These are phyloP conservation scores for Neofusicoccum umdonicola DNA, from an alignment of 2,329 filamentous ascomycete genomes.

Conservation along the genomic window DNA sequence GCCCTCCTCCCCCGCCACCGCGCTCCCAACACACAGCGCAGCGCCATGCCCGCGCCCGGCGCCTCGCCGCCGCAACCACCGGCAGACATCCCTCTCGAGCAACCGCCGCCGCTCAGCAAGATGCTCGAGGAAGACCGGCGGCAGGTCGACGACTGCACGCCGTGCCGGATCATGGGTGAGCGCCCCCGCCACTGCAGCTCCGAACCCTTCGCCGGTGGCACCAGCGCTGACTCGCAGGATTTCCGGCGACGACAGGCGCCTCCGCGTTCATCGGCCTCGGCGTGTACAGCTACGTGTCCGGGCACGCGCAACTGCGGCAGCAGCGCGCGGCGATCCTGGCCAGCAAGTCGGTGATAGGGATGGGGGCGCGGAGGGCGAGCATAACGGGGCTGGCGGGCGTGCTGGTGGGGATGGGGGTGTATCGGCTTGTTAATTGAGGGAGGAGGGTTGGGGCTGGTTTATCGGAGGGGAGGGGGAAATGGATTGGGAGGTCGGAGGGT, in stretches of 20 bases:
- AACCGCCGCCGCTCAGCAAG: background rate
- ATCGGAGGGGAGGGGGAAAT: conserved; percentile 18
- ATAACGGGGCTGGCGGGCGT: conserved; percentile 40
- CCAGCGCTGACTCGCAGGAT: background rate
- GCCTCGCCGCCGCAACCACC: conserved; percentile 49
- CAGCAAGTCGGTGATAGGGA: conserved; percentile 41
- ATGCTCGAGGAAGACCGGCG: background rate
- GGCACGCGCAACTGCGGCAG: conserved; percentile 43
- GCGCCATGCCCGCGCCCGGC: conserved; percentile 23
- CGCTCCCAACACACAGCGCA: too few species aligned
- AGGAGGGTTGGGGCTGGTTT: too few species aligned
- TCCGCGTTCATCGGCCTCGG: conserved; percentile 48
- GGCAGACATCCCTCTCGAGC: conserved; percentile 41
- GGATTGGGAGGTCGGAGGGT: background rate
- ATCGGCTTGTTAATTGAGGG: conserved; percentile 35
- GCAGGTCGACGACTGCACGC: conserved; percentile 59
- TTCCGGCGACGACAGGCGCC: conserved; percentile 32
- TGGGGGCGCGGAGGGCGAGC: conserved; percentile 39
- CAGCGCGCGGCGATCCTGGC: conserved; percentile 28
- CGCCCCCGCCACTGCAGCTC: background rate
- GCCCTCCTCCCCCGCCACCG: conserved; percentile 35
- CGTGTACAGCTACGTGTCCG: conserved; percentile 46
- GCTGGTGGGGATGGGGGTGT: conserved; percentile 46
- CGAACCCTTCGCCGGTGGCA: background rate
- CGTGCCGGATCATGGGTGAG: conserved; percentile 69